These are phyloP conservation scores for Globisporangium irregulare DNA, from an alignment of 352 stramenopile genomes.

Conservation along the genomic window DNA sequence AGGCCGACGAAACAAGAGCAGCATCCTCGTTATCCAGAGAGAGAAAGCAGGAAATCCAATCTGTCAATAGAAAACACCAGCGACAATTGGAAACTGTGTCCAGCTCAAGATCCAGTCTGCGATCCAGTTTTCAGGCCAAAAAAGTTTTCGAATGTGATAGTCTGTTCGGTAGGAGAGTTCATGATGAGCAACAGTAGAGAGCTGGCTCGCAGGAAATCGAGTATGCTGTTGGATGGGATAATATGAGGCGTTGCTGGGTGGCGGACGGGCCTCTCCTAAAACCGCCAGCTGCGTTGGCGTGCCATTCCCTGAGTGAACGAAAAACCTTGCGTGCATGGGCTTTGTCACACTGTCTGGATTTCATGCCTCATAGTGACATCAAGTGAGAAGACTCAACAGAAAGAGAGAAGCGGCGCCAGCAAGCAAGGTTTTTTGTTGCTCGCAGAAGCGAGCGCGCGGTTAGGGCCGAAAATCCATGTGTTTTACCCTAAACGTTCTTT, in stretches of 20 bases:
- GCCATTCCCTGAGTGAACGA: neutral
- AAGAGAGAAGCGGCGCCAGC: conserved; percentile 6
- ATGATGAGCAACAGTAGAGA: neutral
- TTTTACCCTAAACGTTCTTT: neutral
- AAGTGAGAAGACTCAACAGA: neutral
- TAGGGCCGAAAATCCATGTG: neutral
- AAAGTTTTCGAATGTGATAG: neutral
- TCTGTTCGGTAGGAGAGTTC: neutral
- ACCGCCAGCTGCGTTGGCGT: conserved; percentile 3
- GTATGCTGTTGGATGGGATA: neutral
- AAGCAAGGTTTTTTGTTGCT: neutral
- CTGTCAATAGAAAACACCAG: neutral
- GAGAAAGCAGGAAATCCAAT: neutral
- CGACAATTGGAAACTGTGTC: neutral
- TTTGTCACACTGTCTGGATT: conserved; percentile 11
- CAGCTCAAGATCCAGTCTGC: neutral
- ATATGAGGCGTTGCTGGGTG: neutral
- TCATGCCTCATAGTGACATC: neutral
- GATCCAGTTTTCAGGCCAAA: neutral
- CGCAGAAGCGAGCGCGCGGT: neutral
- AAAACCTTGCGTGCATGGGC: neutral
- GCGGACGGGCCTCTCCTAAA: neutral
- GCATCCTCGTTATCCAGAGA: neutral
- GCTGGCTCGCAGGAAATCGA: neutral
- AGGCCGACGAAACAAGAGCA: too few relatives aligned